These are phyloP conservation scores for Lentinula sp. DNA, from an alignment of 768 basidiomycete species.

Conservation along the genomic window DNA sequence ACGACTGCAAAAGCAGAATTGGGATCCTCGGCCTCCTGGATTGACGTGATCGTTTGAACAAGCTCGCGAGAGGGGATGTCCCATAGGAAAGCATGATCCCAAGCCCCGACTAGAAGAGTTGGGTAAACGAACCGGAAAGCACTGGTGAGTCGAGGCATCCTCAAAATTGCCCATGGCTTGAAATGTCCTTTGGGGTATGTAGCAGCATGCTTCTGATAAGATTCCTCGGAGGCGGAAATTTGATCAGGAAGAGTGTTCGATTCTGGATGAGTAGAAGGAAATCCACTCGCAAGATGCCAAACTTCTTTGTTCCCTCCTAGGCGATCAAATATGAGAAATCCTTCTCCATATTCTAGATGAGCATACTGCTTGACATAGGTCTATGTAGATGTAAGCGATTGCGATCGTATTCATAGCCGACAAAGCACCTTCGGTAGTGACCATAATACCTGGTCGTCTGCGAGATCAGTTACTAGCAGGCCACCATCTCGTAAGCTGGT, in stretches of 20 bases:
- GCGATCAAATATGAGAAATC: slow-evolving; percentile 69
- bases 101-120: slow-evolving; percentile 45
- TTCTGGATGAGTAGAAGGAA: slow-evolving; percentile 9
- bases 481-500: slow-evolving; percentile 53
- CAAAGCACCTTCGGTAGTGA: slow-evolving; percentile 41
- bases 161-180: slow-evolving; percentile 54
- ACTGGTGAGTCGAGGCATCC: slow-evolving; percentile 32
- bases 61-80: slow-evolving; percentile 49
- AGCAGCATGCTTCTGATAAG: slow-evolving; percentile 5
- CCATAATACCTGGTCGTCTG: slow-evolving; percentile 51
- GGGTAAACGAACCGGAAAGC: slow-evolving; percentile 72
- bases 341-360: slow-evolving; percentile 69
- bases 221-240: slow-evolving; percentile 9
- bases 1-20: neutral
- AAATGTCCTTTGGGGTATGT: slow-evolving; percentile 42
- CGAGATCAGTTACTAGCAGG: slow-evolving; percentile 50
- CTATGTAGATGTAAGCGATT: slow-evolving; percentile 19
- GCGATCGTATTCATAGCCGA: neutral
- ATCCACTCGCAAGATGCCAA: slow-evolving; percentile 49
- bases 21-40: slow-evolving; percentile 19
- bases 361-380: slow-evolving; percentile 48
- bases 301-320: slow-evolving; percentile 55
- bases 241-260: slow-evolving; percentile 22
- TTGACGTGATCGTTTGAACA: slow-evolving; percentile 40
- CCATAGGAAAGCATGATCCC: slow-evolving; percentile 48